Base-by-base conservation (phyloP, 2,329 filamentous ascomycete genomes). In the Pseudopyrenochaeta lycopersici region DNA sequence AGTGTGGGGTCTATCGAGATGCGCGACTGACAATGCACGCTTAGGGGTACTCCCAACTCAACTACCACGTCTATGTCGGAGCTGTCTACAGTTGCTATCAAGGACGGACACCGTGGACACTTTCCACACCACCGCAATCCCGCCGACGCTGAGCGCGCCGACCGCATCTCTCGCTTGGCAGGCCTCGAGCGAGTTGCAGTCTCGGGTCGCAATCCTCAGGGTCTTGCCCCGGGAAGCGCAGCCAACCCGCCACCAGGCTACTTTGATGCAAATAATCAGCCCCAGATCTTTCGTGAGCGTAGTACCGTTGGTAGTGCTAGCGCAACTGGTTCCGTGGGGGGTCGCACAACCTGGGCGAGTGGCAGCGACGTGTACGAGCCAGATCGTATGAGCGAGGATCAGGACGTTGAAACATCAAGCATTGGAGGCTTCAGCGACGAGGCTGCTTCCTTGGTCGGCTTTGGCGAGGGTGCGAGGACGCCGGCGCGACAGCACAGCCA, bases 31-130 rank as follows among this genome's bases (percentile, higher is more conserved):
- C 50, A 31, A 46, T 32, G 49, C 30, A 32, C 23, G 7, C 43
- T 38, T 57, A 96, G 92, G 61, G 93, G 94, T 69, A 98, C 94
- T 2, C 94, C 94, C 2, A 97, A 95, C 62, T 96, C 92, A 63
- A 90, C 90, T 35, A 96, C 91, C 3, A 97, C 93, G 11, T 96
- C 92, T 46, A 88, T 98, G 69, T 97, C 92, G 21, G 89, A 92
- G 35, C 85, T 98, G 41, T 96, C 92, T 14, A 97, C 94, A 15
- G 95, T 92, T 11, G 94, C 94, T 46, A 97, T 97, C 82, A 97
- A 97, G 78, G 94, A 98, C 73, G 94, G 94, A 66, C 92, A 97
- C 71, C 90, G 92, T 56, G 94, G 94, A 60, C 87, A 92, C 71
- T 83, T 89, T 23, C 85, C 87, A 27, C 84, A 88, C 49, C 78